Evolutionary conservation across 768 basidiomycete species (phyloP).

Genomic region (Phanerodontia chrysosporium): DNA sequence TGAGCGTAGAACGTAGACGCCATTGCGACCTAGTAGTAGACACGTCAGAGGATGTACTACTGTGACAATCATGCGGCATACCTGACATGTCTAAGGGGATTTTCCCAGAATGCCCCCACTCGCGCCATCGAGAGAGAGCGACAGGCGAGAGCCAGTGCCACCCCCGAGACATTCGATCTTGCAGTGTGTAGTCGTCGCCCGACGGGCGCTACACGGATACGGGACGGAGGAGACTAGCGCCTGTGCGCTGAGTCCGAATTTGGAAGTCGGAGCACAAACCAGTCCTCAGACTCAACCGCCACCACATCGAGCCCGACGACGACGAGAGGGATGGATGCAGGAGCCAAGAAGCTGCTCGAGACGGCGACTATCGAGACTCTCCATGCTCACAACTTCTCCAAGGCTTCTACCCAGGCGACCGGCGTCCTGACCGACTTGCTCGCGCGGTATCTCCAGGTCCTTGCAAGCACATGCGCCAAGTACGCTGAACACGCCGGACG

Average conservation of each 20-base stretch:
- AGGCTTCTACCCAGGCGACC: constrained; percentile 70
- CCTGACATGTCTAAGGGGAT: too few species aligned
- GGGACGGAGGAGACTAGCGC: background rate
- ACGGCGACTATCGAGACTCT: constrained; percentile 64
- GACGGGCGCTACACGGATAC: background rate
- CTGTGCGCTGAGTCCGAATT: constrained; percentile 1
- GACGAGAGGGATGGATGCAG: constrained; percentile 42
- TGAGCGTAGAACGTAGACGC: too few species aligned
- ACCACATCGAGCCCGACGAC: constrained; percentile 3
- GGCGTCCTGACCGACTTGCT: constrained; percentile 71
- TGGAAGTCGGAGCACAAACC: constrained; percentile 6
- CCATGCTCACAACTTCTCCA: constrained; percentile 73
- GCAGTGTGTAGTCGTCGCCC: background rate
- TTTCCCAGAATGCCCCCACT: too few species aligned
- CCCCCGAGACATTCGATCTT: too few species aligned
- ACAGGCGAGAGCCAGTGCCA: too few species aligned
- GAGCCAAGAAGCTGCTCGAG: constrained; percentile 60
- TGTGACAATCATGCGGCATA: too few species aligned
- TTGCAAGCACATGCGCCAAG: constrained; percentile 63
- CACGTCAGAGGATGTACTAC: too few species aligned
- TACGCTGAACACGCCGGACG: constrained; percentile 78
- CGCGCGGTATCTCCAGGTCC: constrained; percentile 64
- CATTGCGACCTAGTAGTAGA: too few species aligned
- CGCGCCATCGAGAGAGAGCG: too few species aligned
- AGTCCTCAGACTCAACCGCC: constrained; percentile 3